Evolutionary conservation across 768 basidiomycete species (phyloP), one percentile per base, ranked within the genome.

Genomic region (Phylloporus arenicola): DNA sequence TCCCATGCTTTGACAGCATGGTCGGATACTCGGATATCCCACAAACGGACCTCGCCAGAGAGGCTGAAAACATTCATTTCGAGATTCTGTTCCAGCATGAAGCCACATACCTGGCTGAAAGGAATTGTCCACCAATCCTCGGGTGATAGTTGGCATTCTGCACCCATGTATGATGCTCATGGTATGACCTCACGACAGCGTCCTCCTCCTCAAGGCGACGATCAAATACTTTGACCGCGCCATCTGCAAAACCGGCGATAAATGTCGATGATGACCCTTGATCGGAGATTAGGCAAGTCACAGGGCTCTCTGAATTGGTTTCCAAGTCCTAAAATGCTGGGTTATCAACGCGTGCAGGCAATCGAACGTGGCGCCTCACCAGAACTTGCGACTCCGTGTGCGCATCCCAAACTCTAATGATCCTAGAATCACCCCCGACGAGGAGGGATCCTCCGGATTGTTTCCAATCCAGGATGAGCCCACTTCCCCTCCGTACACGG

Each of bases 401-500:
- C 9, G 93, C 95, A 64, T 99, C 94, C 96, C 96, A 99, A 4
- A 93, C 77, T 51, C 92, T 79, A 53, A 99, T 86, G 34, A 85
- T 82, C 50, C 83, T 81, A 33, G 91, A 86, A 69, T 98, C 95
- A 2, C 95, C 96, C 10, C 90, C 90, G 24, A 92, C 83, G n/a
- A 97, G 73, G 30, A 98, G 70, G 24, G 82, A 83, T 0, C 94
- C 96, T 22, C 83, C 78, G 2, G 79, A 76, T 69, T 97, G 95
- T 61, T 88, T 91, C 96, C 96, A 99, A 52, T 95, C 92, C 52
- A 88, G 81, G 25, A 98, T 77, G 44, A 97, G 72, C 0, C 96
- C 96, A 38, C 78, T 79, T 30, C 92, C 89, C 54, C 86, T 83
- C n/a, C 80, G 77, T 51, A 83, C 67, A 27, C 81, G 82, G 17